phyloP scores from a whole-genome alignment of 1,139 yeast genomes.

The Diutina rugosa region DNA sequence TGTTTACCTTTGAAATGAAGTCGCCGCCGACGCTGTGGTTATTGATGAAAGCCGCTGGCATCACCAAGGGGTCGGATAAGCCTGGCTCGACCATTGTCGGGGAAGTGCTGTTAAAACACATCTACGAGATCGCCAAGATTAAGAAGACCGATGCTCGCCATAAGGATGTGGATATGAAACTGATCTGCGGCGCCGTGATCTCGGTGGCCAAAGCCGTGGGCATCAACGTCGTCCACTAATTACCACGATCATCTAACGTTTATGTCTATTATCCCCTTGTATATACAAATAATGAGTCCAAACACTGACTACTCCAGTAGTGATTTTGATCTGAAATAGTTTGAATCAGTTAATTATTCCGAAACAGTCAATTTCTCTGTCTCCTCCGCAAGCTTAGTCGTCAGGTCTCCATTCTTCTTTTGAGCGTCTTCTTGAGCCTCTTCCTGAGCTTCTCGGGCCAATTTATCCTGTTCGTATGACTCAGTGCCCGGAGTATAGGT shows the following conservation, averaged over 20 bases:
- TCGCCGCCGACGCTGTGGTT: slow-evolving; percentile 91
- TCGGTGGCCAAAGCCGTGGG: slow-evolving; percentile 88
- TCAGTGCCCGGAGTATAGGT: slow-evolving; percentile 37
- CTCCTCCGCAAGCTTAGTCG: not conserved
- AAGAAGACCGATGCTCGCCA: slow-evolving; percentile 82
- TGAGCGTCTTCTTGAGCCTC: slow-evolving; percentile 5
- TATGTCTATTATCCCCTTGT: slow-evolving; percentile 3
- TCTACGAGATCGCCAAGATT: slow-evolving; percentile 89
- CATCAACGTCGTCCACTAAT: slow-evolving; percentile 58
- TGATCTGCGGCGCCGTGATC: slow-evolving; percentile 70
- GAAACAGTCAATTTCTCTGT: slow-evolving; percentile 5
- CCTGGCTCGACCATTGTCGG: slow-evolving; percentile 45
- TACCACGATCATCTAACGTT: not conserved
- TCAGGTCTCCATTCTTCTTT: slow-evolving; percentile 3
- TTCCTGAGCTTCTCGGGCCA: slow-evolving; percentile 18
- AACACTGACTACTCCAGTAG: no score
- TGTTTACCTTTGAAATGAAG: slow-evolving; percentile 76
- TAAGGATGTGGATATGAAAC: slow-evolving; percentile 53
- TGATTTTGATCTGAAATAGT: no score
- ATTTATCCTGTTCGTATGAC: slow-evolving; percentile 32
- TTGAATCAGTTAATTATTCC: slow-evolving; percentile 2
- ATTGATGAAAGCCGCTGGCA: slow-evolving; percentile 69
- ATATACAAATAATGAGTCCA: not conserved
- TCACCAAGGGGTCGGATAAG: slow-evolving; percentile 64
- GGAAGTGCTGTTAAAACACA: slow-evolving; percentile 69